Percentiles rank a stretch among this genome's conserved stretches.
Conservation (phyloP, 1,284 basidiomycete species). For the Kalmanozyma brasiliensis region DNA sequence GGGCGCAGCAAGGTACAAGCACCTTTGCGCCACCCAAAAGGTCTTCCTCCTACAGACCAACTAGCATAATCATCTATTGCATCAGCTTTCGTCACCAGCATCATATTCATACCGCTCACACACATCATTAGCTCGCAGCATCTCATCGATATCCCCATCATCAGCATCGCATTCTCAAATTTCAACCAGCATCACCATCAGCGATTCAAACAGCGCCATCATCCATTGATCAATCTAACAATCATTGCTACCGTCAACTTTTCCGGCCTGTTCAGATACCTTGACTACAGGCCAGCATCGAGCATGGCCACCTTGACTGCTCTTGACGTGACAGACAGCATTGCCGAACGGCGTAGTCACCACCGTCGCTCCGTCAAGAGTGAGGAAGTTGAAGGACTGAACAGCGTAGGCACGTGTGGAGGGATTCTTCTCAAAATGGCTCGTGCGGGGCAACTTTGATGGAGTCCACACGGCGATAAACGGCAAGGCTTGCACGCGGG, state of each 20-base stretch:
- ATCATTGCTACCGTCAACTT: not conserved
- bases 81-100: slow-evolving; percentile 1
- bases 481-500: no score
- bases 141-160: slow-evolving; percentile 6
- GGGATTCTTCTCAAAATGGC: no score
- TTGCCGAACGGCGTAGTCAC: no score
- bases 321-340: no score
- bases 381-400: no score
- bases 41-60: slow-evolving; percentile 13
- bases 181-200: slow-evolving; percentile 6
- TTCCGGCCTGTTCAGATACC: not conserved
- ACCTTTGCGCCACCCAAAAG: slow-evolving; percentile 13
- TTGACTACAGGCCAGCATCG: no score
- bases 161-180: slow-evolving; percentile 16
- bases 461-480: no score
- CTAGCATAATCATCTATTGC: slow-evolving; percentile 5
- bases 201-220: not conserved
- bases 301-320: no score
- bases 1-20: not conserved
- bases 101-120: slow-evolving; percentile 15
- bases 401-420: no score
- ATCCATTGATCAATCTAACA: slow-evolving; percentile 2
- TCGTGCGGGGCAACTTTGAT: no score
- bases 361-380: no score
- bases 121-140: slow-evolving; percentile 6